Evolutionary conservation across 441 rosid genomes (phyloP).

Genomic region (Arabidopsis hybrid): DNA sequence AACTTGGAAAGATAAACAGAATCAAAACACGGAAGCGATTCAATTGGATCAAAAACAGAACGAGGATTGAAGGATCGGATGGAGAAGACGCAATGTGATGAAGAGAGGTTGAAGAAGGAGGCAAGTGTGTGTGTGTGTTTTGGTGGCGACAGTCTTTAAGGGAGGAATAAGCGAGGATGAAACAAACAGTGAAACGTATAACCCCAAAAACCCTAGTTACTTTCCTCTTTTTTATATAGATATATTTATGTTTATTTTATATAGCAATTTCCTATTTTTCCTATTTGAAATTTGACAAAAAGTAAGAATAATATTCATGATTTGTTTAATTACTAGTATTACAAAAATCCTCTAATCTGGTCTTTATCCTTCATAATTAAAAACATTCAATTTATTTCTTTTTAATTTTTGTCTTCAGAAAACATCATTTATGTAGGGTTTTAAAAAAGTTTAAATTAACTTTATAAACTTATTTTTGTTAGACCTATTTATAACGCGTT

Average conservation of each 20-base stretch:
- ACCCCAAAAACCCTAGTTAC: conserved; percentile 44
- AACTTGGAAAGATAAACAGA: conserved; percentile 9
- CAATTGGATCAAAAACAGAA: conserved; percentile 19
- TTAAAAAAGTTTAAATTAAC: background rate
- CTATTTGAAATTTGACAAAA: background rate
- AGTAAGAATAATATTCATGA: too few relatives aligned
- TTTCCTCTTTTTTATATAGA: background rate
- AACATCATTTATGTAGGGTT: background rate
- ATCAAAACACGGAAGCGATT: conserved; percentile 13
- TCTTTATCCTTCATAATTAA: too few relatives aligned
- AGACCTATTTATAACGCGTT: background rate
- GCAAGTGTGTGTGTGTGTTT: conserved; percentile 16
- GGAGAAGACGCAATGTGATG: conserved; percentile 38
- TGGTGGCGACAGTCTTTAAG: conserved; percentile 39
- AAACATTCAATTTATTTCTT: background rate
- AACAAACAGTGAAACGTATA: conserved; percentile 27
- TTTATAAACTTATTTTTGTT: background rate
- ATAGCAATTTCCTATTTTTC: background rate
- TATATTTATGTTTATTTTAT: too few relatives aligned
- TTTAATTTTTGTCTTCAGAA: background rate
- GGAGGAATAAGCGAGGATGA: conserved; percentile 1
- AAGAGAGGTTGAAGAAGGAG: conserved; percentile 17
- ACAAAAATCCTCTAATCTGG: background rate
- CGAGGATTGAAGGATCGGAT: conserved; percentile 9
- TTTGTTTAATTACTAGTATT: background rate